Evolutionary conservation across 179 eudicot genomes (phyloP), one percentile per base, ranked within the genome.

Genomic region (Heliamphora pulchella): DNA sequence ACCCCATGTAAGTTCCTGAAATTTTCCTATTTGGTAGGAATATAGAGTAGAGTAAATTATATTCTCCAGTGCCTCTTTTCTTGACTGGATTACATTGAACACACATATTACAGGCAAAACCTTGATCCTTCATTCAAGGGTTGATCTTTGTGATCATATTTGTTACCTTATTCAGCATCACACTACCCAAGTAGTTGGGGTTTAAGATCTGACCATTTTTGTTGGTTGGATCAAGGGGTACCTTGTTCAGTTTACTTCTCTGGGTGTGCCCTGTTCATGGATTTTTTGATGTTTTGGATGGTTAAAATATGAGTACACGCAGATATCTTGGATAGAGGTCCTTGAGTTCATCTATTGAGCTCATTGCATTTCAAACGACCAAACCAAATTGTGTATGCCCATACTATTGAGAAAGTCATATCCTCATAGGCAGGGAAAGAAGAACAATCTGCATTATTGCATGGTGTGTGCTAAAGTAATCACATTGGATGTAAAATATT

Each of bases 1-100:
- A 95, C 84, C 98, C 98, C 53, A 94, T 93, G 98, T 95, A 87
- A 93, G 95, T 88, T 80, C 22, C 62, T 57, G 62, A 39, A 61
- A 67, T 64, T 79, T 20, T 82, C 59, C 73, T 63, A 48, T 7
- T 48, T 9, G 14, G 54, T 0, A 9, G 69, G 66, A 57, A 1
- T 3, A 54, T 64, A 17, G 53, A 31, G 41, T 41, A 47, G 0
- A 39, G 20, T 55, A 66, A 5, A 18, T 53, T 55, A 54, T 53
- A 39, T 50, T 63, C 31, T 43, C 68, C 55, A 67, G 9, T 39
- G 51, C 39, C 22, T 48, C 74, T 78, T 78, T 78, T 69, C 43
- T 78, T 14, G 74, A 39, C 11, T 11, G 20, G 64, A 55, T 55
- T n/a, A 8, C 17, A 39, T 74, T 69, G 44, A 9, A 15, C 47